These are phyloP conservation scores for Alternaria gansuensis DNA, from an alignment of 2,329 filamentous ascomycete species.

Conservation along the genomic window DNA sequence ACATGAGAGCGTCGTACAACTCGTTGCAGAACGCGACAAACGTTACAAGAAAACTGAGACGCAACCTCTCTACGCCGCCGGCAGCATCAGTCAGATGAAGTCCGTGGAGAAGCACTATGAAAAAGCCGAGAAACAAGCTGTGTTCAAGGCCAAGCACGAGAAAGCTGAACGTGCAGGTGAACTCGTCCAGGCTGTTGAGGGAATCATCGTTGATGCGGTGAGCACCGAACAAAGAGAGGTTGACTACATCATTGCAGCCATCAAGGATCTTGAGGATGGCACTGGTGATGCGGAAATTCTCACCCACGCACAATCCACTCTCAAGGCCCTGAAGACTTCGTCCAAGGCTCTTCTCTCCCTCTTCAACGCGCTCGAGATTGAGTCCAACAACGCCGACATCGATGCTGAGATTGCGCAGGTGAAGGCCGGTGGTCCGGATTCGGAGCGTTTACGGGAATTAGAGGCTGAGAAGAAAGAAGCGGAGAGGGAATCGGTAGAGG, in stretches of 20 bases:
- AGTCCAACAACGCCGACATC: constrained; percentile 62
- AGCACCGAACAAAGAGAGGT: constrained; percentile 62
- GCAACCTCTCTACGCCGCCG: constrained; percentile 61
- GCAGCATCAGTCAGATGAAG: constrained; percentile 62
- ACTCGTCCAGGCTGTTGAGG: constrained; percentile 62
- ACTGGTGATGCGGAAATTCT: constrained; percentile 34
- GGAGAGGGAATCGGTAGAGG: constrained; percentile 46
- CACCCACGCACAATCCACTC: constrained; percentile 39
- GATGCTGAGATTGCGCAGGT: constrained; percentile 64
- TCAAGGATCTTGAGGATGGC: constrained; percentile 51
- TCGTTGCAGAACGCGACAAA: constrained; percentile 63
- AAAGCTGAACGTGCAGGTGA: constrained; percentile 60
- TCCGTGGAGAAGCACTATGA: constrained; percentile 57
- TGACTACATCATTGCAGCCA: constrained; percentile 58
- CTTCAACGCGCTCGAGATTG: constrained; percentile 60
- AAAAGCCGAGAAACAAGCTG: constrained; percentile 61
- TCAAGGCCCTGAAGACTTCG: constrained; percentile 49
- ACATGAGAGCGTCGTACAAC: constrained; percentile 60
- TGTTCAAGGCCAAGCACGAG: constrained; percentile 60
- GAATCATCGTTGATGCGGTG: constrained; percentile 60
- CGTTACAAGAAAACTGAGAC: constrained; percentile 64
- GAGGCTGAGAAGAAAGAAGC: constrained; percentile 48
- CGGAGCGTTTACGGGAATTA: constrained; percentile 52
- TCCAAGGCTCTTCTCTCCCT: constrained; percentile 53
- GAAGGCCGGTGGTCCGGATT: constrained; percentile 55